phyloP scores from a whole-genome alignment of 1,139 yeast species.

The Lodderomyces theae region DNA sequence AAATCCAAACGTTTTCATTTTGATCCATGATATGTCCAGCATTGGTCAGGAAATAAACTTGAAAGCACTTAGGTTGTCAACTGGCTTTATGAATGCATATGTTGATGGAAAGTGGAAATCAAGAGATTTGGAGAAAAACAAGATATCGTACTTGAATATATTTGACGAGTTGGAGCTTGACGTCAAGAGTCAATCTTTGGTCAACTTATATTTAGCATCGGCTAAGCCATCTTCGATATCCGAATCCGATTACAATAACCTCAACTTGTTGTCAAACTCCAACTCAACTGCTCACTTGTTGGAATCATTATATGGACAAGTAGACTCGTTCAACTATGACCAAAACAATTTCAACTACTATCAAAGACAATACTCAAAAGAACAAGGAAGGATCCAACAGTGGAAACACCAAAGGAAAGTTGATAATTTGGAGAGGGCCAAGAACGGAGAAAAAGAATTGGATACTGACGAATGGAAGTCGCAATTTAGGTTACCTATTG shows the following conservation, averaged over 20 bases:
- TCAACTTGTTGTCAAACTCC: conserved; percentile 45
- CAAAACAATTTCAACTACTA: conserved; percentile 80
- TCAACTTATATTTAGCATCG: conserved; percentile 35
- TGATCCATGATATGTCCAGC: conserved; percentile 72
- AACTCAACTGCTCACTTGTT: conserved; percentile 50
- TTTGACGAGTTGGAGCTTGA: conserved; percentile 71
- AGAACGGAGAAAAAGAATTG: conserved; percentile 56
- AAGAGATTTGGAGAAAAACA: conserved; percentile 58
- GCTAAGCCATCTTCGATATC: neutral
- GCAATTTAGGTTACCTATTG: conserved; percentile 65
- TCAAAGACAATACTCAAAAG: conserved; percentile 76
- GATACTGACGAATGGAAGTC: conserved; percentile 66
- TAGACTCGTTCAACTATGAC: conserved; percentile 78
- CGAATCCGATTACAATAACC: conserved; percentile 35
- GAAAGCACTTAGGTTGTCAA: conserved; percentile 68
- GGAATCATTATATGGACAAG: conserved; percentile 69
- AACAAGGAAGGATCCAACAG: conserved; percentile 64
- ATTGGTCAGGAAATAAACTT: conserved; percentile 63
- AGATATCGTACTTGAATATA: conserved; percentile 64
- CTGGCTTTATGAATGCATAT: conserved; percentile 57
- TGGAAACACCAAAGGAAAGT: conserved; percentile 73
- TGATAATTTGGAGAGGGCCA: conserved; percentile 61
- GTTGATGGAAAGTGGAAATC: conserved; percentile 63
- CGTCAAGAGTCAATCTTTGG: conserved; percentile 54
- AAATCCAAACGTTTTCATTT: conserved; percentile 63